Percentiles rank a stretch among this genome's conserved stretches.
Conservation (phyloP, 2,329 filamentous ascomycete species). For the Fusarium sp. region DNA sequence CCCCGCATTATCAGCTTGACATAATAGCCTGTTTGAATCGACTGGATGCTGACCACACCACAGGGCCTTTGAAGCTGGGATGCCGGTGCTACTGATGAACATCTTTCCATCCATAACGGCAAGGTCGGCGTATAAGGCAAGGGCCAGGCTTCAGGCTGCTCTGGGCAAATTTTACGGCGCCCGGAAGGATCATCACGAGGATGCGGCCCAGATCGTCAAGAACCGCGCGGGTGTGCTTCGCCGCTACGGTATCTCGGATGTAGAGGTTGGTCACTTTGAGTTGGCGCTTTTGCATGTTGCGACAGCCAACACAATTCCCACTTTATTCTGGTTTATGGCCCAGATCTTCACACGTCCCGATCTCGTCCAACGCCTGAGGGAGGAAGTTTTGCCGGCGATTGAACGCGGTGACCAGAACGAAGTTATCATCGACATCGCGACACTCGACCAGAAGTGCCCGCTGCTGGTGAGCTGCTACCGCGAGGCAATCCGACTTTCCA, state of each 20-base stretch:
- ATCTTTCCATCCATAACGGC: conserved; percentile 30
- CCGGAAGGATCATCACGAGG: conserved; percentile 15
- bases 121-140: conserved; percentile 16
- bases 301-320: conserved; percentile 57
- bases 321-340: conserved; percentile 56
- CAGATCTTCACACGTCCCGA: conserved; percentile 51
- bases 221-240: conserved; percentile 10
- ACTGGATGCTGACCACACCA: background rate
- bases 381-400: conserved; percentile 47
- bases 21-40: background rate
- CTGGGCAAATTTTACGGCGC: conserved; percentile 27
- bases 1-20: too few relatives aligned
- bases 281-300: conserved; percentile 52
- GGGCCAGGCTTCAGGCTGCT: conserved; percentile 22
- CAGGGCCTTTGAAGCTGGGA: conserved; percentile 28
- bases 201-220: conserved; percentile 51
- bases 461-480: conserved; percentile 44
- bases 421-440: conserved; percentile 53
- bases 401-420: conserved; percentile 9
- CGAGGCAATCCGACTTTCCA: conserved; percentile 23
- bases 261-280: conserved; percentile 38
- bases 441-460: conserved; percentile 57
- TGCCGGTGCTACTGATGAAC: conserved; percentile 24
- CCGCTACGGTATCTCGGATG: background rate
- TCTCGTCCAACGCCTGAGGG: conserved; percentile 49